Conservation (phyloP, 192 early-diverging fungal genomes). For the Diversispora eburnea region DNA sequence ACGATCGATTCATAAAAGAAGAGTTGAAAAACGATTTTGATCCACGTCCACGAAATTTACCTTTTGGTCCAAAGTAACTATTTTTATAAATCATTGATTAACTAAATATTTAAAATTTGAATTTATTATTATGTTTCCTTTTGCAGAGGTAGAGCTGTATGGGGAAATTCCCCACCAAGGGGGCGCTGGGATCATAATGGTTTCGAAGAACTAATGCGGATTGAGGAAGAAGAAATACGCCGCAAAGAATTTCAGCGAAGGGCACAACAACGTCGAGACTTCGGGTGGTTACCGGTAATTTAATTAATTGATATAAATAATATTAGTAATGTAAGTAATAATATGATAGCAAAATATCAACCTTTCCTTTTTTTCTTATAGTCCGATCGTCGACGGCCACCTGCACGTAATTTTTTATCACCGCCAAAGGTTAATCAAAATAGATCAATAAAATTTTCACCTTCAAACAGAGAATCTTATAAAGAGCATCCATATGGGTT, state of each 20-base stretch:
- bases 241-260: constrained; percentile 4
- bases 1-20: constrained; percentile 53
- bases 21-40: constrained; percentile 40
- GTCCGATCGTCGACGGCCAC: not conserved
- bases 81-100: not conserved
- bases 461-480: not conserved
- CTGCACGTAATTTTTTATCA: not conserved
- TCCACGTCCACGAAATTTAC: constrained; percentile 2
- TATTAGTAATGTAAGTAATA: too few relatives aligned
- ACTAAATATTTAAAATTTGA: not conserved
- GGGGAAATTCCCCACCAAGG: constrained; percentile 7
- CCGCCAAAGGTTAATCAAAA: not conserved
- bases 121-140: not conserved
- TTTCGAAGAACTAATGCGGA: constrained; percentile 47
- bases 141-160: constrained; percentile 15
- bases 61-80: constrained; percentile 22
- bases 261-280: not conserved
- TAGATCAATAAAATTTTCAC: not conserved
- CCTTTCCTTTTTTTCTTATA: not conserved
- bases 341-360: not conserved
- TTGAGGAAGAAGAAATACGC: constrained; percentile 37
- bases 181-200: constrained; percentile 51
- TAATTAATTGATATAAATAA: not conserved
- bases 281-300: not conserved
- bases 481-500: too few relatives aligned